Evolutionary conservation across 1,139 yeast species (phyloP).

Genomic region (Yamadazyma conglobata): DNA sequence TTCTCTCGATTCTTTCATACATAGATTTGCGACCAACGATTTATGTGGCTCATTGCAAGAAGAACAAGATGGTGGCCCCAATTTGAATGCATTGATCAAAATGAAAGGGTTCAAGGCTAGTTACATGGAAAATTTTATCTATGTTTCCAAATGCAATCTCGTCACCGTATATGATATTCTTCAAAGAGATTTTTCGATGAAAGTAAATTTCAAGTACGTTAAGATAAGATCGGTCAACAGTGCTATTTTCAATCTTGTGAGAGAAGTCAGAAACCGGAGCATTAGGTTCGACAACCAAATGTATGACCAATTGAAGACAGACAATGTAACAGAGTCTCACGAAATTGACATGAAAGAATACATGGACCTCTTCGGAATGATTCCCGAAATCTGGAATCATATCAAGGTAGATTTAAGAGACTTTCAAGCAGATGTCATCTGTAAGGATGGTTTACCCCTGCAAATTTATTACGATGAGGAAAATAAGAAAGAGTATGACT

Average conservation of each 20-base stretch:
- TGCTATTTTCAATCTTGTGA: constrained; percentile 35
- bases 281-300: constrained; percentile 25
- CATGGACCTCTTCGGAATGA: constrained; percentile 26
- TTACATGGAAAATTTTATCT: constrained; percentile 31
- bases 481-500: constrained; percentile 26
- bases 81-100: constrained; percentile 25
- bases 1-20: constrained; percentile 24
- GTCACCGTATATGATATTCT: constrained; percentile 26
- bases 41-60: constrained; percentile 10
- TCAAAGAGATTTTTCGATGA: constrained; percentile 21
- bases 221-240: constrained; percentile 36
- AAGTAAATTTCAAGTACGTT: constrained; percentile 25
- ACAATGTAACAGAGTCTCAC: not conserved
- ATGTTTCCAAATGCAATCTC: constrained; percentile 27
- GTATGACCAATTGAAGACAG: constrained; percentile 16
- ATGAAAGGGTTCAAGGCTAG: constrained; percentile 30
- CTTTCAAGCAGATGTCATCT: constrained; percentile 34
- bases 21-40: constrained; percentile 27
- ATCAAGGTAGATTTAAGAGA: constrained; percentile 25
- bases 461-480: constrained; percentile 25
- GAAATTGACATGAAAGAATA: constrained; percentile 7
- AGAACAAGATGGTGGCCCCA: too few species aligned
- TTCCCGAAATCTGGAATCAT: constrained; percentile 29
- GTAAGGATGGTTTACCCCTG: constrained; percentile 43
- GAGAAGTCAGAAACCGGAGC: constrained; percentile 31